A percentile compares a stretch with the other conserved stretches of the same genome.
These are phyloP conservation scores for Hemileccinum rubropunctum DNA, from an alignment of 768 basidiomycete species.

Conservation along the genomic window DNA sequence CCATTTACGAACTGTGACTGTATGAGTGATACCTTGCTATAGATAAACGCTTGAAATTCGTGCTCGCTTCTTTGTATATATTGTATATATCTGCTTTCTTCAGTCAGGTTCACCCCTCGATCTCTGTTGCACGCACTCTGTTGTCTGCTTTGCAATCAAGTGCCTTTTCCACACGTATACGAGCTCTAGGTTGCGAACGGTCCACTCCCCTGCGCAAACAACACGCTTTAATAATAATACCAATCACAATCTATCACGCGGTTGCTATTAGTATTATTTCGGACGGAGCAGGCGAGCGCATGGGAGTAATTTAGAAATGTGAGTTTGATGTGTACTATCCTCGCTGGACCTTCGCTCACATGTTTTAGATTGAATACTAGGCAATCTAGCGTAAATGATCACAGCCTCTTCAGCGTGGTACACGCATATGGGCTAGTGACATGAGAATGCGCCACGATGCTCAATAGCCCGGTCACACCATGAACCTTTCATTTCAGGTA, in stretches of 20 bases:
- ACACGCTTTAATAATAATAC: slow-evolving; percentile 8
- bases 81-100: slow-evolving; percentile 19
- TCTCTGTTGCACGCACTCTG: slow-evolving; percentile 16
- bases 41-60: slow-evolving; percentile 17
- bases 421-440: slow-evolving; percentile 9
- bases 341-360: slow-evolving; percentile 17
- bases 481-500: slow-evolving; percentile 15
- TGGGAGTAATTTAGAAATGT: slow-evolving; percentile 17
- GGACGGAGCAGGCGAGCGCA: slow-evolving; percentile 6
- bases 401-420: slow-evolving; percentile 24
- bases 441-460: slow-evolving; percentile 25
- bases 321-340: slow-evolving; percentile 12
- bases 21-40: slow-evolving; percentile 20
- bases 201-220: not conserved
- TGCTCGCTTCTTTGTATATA: slow-evolving; percentile 15
- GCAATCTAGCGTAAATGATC: slow-evolving; percentile 11
- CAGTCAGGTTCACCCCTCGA: slow-evolving; percentile 2
- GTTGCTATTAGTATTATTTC: not conserved
- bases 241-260: slow-evolving; percentile 18
- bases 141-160: slow-evolving; percentile 18
- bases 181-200: slow-evolving; percentile 3
- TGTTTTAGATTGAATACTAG: slow-evolving; percentile 6
- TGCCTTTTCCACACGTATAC: not conserved
- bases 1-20: slow-evolving; percentile 8
- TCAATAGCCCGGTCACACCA: slow-evolving; percentile 8